phyloP scores from a whole-genome alignment of 805 yeast genomes.

The Starmera amethionina region DNA sequence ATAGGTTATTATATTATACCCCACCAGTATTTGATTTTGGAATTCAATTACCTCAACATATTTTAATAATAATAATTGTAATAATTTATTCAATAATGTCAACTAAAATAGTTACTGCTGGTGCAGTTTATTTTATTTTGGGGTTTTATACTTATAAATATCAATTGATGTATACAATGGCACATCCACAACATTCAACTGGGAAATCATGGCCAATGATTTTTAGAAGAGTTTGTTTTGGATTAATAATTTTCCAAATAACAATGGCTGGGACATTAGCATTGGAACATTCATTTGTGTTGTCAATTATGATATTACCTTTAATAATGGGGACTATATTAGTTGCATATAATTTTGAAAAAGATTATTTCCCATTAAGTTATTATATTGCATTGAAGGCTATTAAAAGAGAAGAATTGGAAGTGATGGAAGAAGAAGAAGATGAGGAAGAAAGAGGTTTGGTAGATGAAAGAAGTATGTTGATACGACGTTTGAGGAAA shows the following conservation, averaged over 20 bases:
- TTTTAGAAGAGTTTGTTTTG: conserved; percentile 72
- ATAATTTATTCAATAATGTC: conserved; percentile 85
- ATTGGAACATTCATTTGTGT: conserved; percentile 65
- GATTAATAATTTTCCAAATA: conserved; percentile 74
- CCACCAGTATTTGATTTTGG: conserved; percentile 96
- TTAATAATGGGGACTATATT: conserved; percentile 60
- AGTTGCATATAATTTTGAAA: conserved; percentile 73
- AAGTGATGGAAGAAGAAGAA: neutral
- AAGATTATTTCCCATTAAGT: conserved; percentile 71
- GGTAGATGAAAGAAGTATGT: neutral
- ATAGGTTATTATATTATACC: conserved; percentile 52
- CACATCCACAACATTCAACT: conserved; percentile 93
- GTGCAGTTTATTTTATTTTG: conserved; percentile 70
- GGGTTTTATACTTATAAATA: conserved; percentile 89
- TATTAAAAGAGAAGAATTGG: conserved; percentile 21
- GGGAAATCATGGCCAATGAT: conserved; percentile 95
- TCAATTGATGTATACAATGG: conserved; percentile 81
- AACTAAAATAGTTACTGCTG: conserved; percentile 79
- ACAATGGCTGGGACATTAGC: conserved; percentile 92
- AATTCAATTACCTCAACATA: conserved; percentile 81
- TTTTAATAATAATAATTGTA: conserved; percentile 76
- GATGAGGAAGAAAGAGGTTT: conserved; percentile 28
- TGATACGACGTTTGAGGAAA: conserved; percentile 6
- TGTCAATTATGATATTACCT: conserved; percentile 68
- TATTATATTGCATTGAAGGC: conserved; percentile 84